Conservation (phyloP, 768 basidiomycete genomes). For the Boletus vermiculosoides region DNA sequence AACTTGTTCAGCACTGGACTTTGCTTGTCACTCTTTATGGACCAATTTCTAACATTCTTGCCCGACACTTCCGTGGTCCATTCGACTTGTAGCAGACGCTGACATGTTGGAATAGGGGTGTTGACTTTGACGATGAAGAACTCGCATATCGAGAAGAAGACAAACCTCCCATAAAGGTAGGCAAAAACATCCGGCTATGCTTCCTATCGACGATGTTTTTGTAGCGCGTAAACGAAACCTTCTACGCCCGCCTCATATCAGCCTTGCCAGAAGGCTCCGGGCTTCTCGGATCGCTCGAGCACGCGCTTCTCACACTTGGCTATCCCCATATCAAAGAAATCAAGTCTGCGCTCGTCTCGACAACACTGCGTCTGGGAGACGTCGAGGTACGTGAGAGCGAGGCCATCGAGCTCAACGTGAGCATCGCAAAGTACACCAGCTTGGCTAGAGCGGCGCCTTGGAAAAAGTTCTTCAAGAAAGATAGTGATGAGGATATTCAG, state of each 20-base stretch:
- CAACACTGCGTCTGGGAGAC: slow-evolving; percentile 77
- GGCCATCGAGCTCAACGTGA: slow-evolving; percentile 71
- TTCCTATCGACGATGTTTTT: not conserved
- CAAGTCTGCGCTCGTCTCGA: slow-evolving; percentile 65
- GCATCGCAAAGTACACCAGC: slow-evolving; percentile 79
- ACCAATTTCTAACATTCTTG: not conserved
- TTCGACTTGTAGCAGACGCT: slow-evolving; percentile 4
- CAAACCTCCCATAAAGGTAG: slow-evolving; percentile 77
- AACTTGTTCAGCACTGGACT: not conserved
- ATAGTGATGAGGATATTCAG: slow-evolving; percentile 25
- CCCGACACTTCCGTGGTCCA: not conserved
- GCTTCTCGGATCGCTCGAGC: slow-evolving; percentile 31
- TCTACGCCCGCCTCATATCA: slow-evolving; percentile 52
- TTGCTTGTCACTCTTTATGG: not conserved
- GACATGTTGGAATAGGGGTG: slow-evolving; percentile 53
- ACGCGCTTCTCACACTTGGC: slow-evolving; percentile 27
- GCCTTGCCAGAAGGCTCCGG: slow-evolving; percentile 33
- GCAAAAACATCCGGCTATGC: not conserved
- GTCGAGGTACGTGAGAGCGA: slow-evolving; percentile 61
- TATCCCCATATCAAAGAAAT: slow-evolving; percentile 63
- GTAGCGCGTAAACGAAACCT: slow-evolving; percentile 73
- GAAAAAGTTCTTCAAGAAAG: slow-evolving; percentile 54
- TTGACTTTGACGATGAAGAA: slow-evolving; percentile 83
- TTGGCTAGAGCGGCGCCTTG: slow-evolving; percentile 65
- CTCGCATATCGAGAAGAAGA: slow-evolving; percentile 59